phyloP scores from a whole-genome alignment of 768 basidiomycete species.

The Atractiella rhizophila region DNA sequence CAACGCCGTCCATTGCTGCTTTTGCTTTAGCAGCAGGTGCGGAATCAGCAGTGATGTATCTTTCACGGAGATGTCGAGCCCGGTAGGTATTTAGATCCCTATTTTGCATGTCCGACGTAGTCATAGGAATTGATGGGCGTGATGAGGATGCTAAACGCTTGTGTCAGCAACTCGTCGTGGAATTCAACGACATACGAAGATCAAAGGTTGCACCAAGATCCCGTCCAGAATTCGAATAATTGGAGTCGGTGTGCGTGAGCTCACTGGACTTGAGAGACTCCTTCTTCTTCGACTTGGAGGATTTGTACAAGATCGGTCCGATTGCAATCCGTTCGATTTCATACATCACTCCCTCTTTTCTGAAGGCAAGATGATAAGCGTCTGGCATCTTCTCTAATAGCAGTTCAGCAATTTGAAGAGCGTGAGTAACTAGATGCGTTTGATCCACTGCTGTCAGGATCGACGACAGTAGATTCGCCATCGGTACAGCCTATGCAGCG shows the following conservation, averaged over 20 bases:
- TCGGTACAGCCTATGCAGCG: slow-evolving; percentile 51
- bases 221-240: slow-evolving; percentile 5
- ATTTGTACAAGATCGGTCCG: slow-evolving; percentile 31
- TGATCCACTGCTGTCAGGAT: slow-evolving; percentile 83
- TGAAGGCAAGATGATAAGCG: slow-evolving; percentile 66
- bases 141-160: no score
- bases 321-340: slow-evolving; percentile 60
- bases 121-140: slow-evolving; percentile 24
- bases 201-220: slow-evolving; percentile 3
- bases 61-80: slow-evolving; percentile 69
- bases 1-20: slow-evolving; percentile 29
- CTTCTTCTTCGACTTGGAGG: slow-evolving; percentile 21
- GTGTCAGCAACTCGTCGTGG: no score
- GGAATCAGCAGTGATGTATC: slow-evolving; percentile 29
- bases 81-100: slow-evolving; percentile 79
- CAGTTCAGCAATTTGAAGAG: slow-evolving; percentile 77
- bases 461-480: slow-evolving; percentile 82
- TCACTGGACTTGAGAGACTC: slow-evolving; percentile 4
- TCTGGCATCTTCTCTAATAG: slow-evolving; percentile 58
- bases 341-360: slow-evolving; percentile 85
- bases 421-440: slow-evolving; percentile 56
- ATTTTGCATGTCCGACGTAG: slow-evolving; percentile 22
- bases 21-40: slow-evolving; percentile 26
- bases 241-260: slow-evolving; percentile 7
- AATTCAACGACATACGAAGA: slow-evolving; percentile 1